Percentiles rank a stretch among this genome's conserved stretches.
Conservation (phyloP, 2,329 filamentous ascomycete species). For the Fusarium luffae region DNA sequence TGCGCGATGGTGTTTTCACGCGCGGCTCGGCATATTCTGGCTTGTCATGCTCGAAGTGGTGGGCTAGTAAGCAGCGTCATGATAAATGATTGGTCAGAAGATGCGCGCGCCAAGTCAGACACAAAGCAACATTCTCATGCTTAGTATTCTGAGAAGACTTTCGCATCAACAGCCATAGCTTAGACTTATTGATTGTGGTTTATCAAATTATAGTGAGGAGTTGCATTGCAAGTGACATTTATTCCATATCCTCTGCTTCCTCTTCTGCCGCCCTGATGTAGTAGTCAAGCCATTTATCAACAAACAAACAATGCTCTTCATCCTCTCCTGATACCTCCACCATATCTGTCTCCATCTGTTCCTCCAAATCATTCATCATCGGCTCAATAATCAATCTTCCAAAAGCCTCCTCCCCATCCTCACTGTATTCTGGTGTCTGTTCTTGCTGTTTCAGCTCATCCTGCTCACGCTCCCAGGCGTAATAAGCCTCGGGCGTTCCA, state of each 20-base stretch:
- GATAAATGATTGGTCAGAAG: neutral
- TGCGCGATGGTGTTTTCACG: neutral
- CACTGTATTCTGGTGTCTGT: neutral
- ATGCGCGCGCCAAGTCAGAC: neutral
- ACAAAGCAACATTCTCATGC: neutral
- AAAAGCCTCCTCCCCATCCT: neutral
- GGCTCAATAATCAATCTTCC: neutral
- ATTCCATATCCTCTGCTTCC: too few relatives aligned
- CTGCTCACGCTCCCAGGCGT: neutral
- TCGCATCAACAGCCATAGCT: neutral
- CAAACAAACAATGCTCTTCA: neutral
- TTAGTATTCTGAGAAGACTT: neutral
- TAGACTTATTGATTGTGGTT: neutral
- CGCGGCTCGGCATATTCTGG: slow-evolving; percentile 1
- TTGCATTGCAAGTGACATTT: neutral
- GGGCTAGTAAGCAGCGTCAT: neutral
- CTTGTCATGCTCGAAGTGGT: neutral
- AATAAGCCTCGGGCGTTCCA: neutral
- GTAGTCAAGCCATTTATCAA: neutral
- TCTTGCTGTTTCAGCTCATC: neutral
- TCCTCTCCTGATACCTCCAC: neutral
- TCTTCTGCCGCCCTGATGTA: neutral
- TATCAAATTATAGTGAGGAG: neutral
- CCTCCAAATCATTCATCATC: neutral
- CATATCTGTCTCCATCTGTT: neutral